Base-by-base conservation (phyloP, 805 yeast genomes). In the Wickerhamomyces alni region DNA sequence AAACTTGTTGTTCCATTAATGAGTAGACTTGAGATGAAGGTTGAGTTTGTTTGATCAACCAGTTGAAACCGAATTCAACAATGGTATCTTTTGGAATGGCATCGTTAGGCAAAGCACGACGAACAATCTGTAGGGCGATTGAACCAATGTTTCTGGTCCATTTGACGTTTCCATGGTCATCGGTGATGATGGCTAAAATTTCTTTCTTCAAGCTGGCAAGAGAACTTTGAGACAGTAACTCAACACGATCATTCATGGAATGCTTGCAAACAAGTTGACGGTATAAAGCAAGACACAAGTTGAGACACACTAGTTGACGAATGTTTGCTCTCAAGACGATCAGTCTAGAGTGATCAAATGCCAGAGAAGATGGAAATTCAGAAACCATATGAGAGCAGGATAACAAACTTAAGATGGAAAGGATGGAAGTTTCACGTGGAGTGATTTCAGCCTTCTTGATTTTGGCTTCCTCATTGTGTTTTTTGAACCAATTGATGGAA, bases 1-100 rank as follows among this genome's bases (percentile, higher is more conserved):
- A 78, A 15, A 77, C 70, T 46, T 80, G 77, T 29, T 70, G 69
- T 61, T 87, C 96, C 72, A 87, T 68, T 36, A 86, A 68, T 6
- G 81, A 80, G 56, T 87, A 87, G 30, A 87, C 83, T 37, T 75
- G 80, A 8, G 91, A 79, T 43, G 68, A 68, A 36, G 96, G 96
- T 61, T 87, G 95, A 11, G 89, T 82, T 61, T 87, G 95, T 55
- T 82, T 85, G 36, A 83, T 68, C 34, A 87, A 69, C 95, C 96
- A 87, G 47, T 80, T 75, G 57, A 77, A 76, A 32, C 83, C 76
- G 58, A 87, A 82, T 42, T 72, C 72, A 1, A 52, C 48, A 19
- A 42, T 42, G 16, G 51, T 50, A 17, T 61, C 63, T 4, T 37
- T 41, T 39, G 59, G 62, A 50, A 50, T 30, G 45, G 62, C 32